Evolutionary conservation across 805 yeast genomes (phyloP).

Genomic region (Saccharomycopsis sp.): DNA sequence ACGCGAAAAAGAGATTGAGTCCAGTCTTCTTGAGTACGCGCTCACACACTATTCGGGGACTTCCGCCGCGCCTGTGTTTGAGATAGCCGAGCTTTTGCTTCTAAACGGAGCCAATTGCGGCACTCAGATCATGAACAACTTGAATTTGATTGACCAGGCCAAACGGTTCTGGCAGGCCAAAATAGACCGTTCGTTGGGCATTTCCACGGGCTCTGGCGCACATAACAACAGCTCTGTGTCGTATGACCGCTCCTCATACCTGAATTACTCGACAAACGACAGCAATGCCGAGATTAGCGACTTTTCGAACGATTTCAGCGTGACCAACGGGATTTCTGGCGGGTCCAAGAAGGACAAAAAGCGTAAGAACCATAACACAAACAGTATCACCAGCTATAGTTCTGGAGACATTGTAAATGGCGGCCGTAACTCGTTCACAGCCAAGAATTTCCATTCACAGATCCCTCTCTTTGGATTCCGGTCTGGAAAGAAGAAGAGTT

Average conservation of each 20-base stretch:
- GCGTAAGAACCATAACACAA: neutral
- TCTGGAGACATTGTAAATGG: constrained; percentile 3
- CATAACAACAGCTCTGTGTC: neutral
- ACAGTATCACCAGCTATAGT: constrained; percentile 5
- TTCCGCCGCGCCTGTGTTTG: constrained; percentile 34
- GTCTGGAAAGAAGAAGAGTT: constrained; percentile 13
- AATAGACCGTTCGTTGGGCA: constrained; percentile 27
- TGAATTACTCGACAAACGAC: neutral
- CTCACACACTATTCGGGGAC: constrained; percentile 37
- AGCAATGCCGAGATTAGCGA: neutral
- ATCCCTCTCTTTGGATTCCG: constrained; percentile 19
- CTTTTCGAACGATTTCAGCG: constrained; percentile 4
- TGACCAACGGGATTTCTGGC: neutral
- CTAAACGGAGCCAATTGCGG: constrained; percentile 51
- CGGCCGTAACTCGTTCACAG: constrained; percentile 1
- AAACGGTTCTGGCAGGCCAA: constrained; percentile 46
- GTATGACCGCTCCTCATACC: neutral
- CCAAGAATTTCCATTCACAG: constrained; percentile 18
- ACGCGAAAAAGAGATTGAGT: constrained; percentile 24
- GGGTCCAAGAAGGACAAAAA: neutral
- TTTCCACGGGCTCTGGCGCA: neutral
- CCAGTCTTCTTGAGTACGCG: constrained; percentile 44
- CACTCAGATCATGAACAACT: constrained; percentile 27
- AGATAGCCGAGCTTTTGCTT: constrained; percentile 47
- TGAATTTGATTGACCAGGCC: constrained; percentile 43